Evolutionary conservation across 225 moss, liverwort and hornwort genomes (phyloP), one percentile per base, ranked within the genome.

Genomic region (Anthoceros angustus): DNA sequence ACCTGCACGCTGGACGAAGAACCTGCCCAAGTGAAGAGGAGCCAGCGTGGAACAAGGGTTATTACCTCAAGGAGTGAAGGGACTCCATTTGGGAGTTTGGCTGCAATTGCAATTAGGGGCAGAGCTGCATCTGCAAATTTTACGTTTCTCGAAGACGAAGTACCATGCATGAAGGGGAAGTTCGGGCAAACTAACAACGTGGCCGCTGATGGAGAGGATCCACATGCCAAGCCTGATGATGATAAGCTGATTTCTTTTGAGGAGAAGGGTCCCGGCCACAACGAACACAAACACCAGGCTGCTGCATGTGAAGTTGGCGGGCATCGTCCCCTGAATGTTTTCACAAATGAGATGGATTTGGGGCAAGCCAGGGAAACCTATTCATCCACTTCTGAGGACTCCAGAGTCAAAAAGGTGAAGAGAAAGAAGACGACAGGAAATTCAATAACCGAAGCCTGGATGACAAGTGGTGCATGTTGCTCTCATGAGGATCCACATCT

Each of bases 401-500:
- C 32, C 32, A 32, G 32, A 32, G 32, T 32, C 32, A 8, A 55
- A 20, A 55, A 23, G 14, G 55, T 55, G 55, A 55, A 55, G 18
- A 55, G 55, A 23, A 55, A 55, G 55, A 55, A 55, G 14, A 18
- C n/a, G 55, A 20, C 14, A 3, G 18, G 23, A 18, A 23, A 55
- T 7, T 5, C n/a, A 23, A 5, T 9, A 23, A 55, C 5, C n/a
- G 8, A 55, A 7, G 74, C n/a, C n/a, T n/a, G 76, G 10, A 84
- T 81, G 84, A 81, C 78, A 72, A 63, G 80, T 62, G 81, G 78
- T 65, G 78, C 48, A 43, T 70, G 25, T 7, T 78, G 71, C 66
- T 69, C 39, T 25, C 76, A 74, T 67, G 83, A 80, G 69, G 72
- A 78, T 66, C 74, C 84, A 18, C 90, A 90, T 75, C 32, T 90